Conservation (phyloP, 2,329 filamentous ascomycete species). For the Orbilia blumenaviensis region DNA sequence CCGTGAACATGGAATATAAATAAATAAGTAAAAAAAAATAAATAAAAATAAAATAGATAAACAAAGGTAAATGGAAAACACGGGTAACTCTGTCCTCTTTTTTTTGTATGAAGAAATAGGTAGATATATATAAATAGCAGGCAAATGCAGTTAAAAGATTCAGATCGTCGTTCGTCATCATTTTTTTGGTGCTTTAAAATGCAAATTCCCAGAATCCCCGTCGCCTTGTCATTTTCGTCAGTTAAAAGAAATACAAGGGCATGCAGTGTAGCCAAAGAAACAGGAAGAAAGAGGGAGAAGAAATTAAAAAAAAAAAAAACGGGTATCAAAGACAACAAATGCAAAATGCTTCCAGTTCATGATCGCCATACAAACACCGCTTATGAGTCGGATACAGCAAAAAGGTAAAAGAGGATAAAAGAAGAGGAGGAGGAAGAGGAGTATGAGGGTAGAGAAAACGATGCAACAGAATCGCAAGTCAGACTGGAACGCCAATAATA, state of each 20-base stretch:
- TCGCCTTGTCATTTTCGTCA: background rate
- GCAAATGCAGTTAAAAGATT: no score
- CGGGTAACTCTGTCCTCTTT: background rate
- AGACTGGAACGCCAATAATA: no score
- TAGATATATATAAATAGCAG: background rate
- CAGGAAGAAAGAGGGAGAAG: background rate
- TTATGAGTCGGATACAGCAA: background rate
- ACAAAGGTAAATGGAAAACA: background rate
- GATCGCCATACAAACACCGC: background rate
- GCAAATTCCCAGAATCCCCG: background rate
- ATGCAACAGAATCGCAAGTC: no score
- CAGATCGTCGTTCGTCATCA: no score
- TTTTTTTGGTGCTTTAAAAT: background rate
- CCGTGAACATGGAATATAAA: no score
- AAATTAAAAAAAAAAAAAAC: background rate
- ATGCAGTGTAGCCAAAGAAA: no score
- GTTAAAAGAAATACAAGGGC: no score
- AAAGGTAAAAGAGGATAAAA: background rate
- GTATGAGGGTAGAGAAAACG: no score
- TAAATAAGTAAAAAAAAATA: background rate
- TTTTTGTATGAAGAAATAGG: no score
- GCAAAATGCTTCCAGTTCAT: background rate
- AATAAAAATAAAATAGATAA: background rate
- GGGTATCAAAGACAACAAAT: constrained; percentile 4
- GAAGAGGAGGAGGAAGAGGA: background rate